phyloP scores from a whole-genome alignment of 345 rosid genomes.

The Camelina sativa region DNA sequence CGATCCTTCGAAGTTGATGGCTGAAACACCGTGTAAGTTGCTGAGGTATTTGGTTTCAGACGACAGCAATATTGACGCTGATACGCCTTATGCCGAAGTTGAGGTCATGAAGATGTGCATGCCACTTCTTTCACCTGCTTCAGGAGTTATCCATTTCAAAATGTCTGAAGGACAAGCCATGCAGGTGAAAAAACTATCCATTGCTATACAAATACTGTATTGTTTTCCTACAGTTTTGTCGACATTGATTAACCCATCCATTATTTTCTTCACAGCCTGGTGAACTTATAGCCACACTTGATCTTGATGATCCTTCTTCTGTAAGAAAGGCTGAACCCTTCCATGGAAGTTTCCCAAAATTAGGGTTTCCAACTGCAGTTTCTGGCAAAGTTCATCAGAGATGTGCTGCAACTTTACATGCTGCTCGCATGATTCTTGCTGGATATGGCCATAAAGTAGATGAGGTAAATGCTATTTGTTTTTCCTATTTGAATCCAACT shows the following conservation, averaged over 20 bases:
- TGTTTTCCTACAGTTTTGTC: neutral
- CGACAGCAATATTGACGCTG: constrained; percentile 62
- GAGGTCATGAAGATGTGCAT: constrained; percentile 99
- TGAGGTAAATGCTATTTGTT: constrained; percentile 60
- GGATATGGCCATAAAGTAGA: constrained; percentile 91
- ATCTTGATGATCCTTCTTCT: constrained; percentile 98
- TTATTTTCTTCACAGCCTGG: constrained; percentile 70
- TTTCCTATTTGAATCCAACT: constrained; percentile 18
- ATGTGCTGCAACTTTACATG: constrained; percentile 92
- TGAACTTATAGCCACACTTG: constrained; percentile 95
- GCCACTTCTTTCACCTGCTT: constrained; percentile 99
- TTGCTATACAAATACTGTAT: neutral
- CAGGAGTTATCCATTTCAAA: constrained; percentile 79
- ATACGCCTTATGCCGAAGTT: constrained; percentile 75
- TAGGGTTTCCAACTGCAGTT: constrained; percentile 94
- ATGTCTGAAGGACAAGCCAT: constrained; percentile 99
- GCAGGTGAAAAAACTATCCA: constrained; percentile 61
- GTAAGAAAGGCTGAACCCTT: constrained; percentile 98
- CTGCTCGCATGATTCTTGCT: constrained; percentile 95
- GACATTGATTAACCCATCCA: constrained; percentile 14
- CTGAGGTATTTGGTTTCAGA: constrained; percentile 88
- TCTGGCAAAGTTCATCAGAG: constrained; percentile 98
- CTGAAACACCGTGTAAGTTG: constrained; percentile 99
- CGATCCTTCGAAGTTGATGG: constrained; percentile 95
- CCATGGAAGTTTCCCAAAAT: constrained; percentile 82